phyloP scores from a whole-genome alignment of 805 yeast species.

The Candida xiaguanensis region DNA sequence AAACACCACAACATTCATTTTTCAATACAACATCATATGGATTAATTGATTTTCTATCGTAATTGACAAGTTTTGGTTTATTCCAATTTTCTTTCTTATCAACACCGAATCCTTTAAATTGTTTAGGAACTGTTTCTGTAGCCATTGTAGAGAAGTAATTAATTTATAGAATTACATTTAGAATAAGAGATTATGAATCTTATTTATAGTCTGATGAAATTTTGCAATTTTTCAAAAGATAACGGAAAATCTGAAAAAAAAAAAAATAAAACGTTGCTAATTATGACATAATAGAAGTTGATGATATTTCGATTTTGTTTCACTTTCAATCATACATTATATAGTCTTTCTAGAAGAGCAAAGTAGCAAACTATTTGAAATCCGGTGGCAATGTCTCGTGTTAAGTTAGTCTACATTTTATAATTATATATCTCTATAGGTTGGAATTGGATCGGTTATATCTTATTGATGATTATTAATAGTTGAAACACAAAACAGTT shows the following conservation, averaged over 20 bases:
- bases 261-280: not conserved
- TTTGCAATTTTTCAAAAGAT: not conserved
- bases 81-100: slow-evolving; percentile 27
- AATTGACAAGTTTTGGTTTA: slow-evolving; percentile 29
- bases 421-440: too few relatives aligned
- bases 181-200: not conserved
- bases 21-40: slow-evolving; percentile 51
- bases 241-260: not conserved
- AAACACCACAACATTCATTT: slow-evolving; percentile 60
- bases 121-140: slow-evolving; percentile 9
- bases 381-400: too few relatives aligned
- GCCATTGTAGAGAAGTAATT: slow-evolving; percentile 8
- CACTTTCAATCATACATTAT: too few relatives aligned
- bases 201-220: not conserved
- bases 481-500: too few relatives aligned
- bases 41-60: slow-evolving; percentile 22
- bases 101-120: slow-evolving; percentile 28
- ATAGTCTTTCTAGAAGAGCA: too few relatives aligned
- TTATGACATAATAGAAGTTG: not conserved
- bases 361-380: too few relatives aligned
- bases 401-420: too few relatives aligned
- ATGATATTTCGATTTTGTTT: too few relatives aligned
- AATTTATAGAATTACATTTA: not conserved
- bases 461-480: too few relatives aligned
- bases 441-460: too few relatives aligned